Evolutionary conservation across 305 asterid genomes (phyloP), one percentile per base, ranked within the genome.

Genomic region (Withania somnifera): DNA sequence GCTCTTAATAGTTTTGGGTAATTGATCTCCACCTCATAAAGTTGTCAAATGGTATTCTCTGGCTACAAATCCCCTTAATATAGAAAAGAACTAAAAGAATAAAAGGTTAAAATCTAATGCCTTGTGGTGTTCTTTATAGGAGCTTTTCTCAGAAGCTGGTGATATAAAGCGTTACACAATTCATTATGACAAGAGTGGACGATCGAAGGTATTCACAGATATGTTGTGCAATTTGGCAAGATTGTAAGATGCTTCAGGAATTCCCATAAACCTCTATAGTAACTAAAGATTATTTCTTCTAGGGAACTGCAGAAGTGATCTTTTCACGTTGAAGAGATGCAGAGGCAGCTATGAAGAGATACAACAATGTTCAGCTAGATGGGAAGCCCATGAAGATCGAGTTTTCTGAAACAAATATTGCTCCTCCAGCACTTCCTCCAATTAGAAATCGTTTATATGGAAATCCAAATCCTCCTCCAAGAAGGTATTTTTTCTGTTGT

Each of bases 341-440:
- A 67, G 40, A 92, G 82, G 89, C 94, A 82, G 99, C 99, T 86
- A 88, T 95, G 81, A 94, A 95, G 93, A 91, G 85, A 89, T 95
- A 95, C 78, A 92, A 95, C 81, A 89, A 93, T 83, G 97, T 95
- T 84, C 97, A 95, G 86, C 97, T 94, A 85, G 99, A 95, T 67
- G 99, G 98, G 60, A 95, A 94, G 83, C 99, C 99, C 26, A 94
- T 95, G 98, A 91, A 94, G 84, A 86, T 95, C 80, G 99, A 94
- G 85, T 89, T 95, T 67, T 95, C 92, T 17, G 98, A 97, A 51
- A 91, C 90, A 66, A 88, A 84, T 50, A 54, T 87, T 82, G 83
- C 17, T 15, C 83, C 87, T 26, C 87, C 89, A 24, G 78, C 82
- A 20, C 22, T 68, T 79, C 86, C 85, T 82, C 83, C 78, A 34